A percentile compares a stretch with the other conserved stretches of the same genome.
Evolutionary conservation across 768 basidiomycete genomes (phyloP).

Genomic region (Podaxis rugospora): DNA sequence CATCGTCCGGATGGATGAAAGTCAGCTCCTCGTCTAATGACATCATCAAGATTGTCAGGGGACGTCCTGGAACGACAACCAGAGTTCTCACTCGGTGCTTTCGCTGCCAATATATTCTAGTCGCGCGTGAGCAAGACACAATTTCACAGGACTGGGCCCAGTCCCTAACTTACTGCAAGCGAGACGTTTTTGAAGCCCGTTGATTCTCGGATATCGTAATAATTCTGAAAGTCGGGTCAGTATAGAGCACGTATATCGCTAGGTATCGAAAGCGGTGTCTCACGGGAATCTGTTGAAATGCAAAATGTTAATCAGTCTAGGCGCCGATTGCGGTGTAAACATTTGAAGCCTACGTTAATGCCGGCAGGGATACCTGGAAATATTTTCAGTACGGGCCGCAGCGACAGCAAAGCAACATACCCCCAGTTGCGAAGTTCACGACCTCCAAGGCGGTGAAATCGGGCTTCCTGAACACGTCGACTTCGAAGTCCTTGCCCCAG

Average conservation of each 20-base stretch:
- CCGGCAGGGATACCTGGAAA: constrained; percentile 74
- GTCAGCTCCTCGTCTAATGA: constrained; percentile 67
- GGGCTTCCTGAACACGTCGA: constrained; percentile 78
- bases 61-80: neutral
- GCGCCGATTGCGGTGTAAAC: neutral
- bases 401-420: constrained; percentile 30
- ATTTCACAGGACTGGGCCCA: neutral
- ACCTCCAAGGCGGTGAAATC: constrained; percentile 87
- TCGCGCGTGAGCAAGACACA: neutral
- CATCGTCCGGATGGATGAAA: constrained; percentile 79
- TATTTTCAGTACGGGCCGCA: constrained; percentile 1
- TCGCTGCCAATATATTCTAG: constrained; percentile 84
- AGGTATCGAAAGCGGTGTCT: constrained; percentile 15
- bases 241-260: neutral
- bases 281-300: constrained; percentile 56
- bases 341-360: constrained; percentile 57
- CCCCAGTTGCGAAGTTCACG: constrained; percentile 78
- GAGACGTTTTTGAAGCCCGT: constrained; percentile 90
- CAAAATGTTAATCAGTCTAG: neutral
- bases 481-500: constrained; percentile 69
- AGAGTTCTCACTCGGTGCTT: constrained; percentile 61
- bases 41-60: neutral
- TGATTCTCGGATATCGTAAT: constrained; percentile 78
- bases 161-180: constrained; percentile 49
- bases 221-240: constrained; percentile 43